Conservation (phyloP, 192 early-diverging fungal genomes). For the Allomyces javanicus region DNA sequence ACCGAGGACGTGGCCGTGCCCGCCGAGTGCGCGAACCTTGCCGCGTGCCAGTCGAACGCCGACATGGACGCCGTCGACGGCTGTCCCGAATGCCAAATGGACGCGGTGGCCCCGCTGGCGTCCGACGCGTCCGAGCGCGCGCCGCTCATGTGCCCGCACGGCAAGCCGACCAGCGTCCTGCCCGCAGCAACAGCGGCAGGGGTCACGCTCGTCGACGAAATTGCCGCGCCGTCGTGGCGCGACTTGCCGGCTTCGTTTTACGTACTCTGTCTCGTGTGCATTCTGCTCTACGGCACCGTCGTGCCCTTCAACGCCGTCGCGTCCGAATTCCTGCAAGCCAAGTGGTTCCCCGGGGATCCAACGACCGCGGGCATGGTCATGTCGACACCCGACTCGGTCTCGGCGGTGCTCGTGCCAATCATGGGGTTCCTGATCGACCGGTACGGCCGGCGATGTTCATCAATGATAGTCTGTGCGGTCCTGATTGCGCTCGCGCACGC, state of each 20-base stretch:
- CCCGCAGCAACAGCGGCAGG: not conserved
- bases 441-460: constrained; percentile 25
- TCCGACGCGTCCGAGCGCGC: not conserved
- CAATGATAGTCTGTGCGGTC: constrained; percentile 28
- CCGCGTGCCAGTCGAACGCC: constrained; percentile 4
- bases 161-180: constrained; percentile 2
- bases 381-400: constrained; percentile 35
- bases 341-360: constrained; percentile 31
- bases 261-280: constrained; percentile 25
- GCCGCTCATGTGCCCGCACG: constrained; percentile 7
- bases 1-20: constrained; percentile 9
- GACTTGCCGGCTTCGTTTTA: constrained; percentile 21
- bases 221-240: not conserved
- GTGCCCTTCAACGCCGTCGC: constrained; percentile 44
- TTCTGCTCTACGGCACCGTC: constrained; percentile 29
- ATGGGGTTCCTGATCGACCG: constrained; percentile 36
- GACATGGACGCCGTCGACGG: constrained; percentile 4
- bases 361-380: constrained; percentile 32
- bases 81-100: not conserved
- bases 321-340: constrained; percentile 39
- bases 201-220: too few species aligned
- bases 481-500: constrained; percentile 32
- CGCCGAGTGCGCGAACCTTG: constrained; percentile 11
- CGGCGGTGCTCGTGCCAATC: constrained; percentile 33
- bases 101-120: not conserved